phyloP scores from a whole-genome alignment of 2,329 filamentous ascomycete species.

The Colletotrichum sublineola region DNA sequence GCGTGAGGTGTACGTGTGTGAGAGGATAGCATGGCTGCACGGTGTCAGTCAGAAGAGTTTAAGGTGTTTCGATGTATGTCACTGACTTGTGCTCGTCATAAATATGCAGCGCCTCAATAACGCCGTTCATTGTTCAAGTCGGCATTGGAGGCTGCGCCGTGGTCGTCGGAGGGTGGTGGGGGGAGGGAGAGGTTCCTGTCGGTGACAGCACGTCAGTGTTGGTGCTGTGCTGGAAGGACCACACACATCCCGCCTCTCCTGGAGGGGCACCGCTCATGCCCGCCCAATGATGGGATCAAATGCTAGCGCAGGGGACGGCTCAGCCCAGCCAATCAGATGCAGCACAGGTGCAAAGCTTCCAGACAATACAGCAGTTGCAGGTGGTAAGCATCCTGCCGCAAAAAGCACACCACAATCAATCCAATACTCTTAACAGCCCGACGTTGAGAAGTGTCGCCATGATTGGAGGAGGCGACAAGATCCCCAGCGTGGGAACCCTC shows the following conservation, averaged over 20 bases:
- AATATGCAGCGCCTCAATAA: conserved; percentile 96
- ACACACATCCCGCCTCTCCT: conserved; percentile 29
- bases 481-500: conserved; percentile 65
- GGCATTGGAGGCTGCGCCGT: conserved; percentile 45
- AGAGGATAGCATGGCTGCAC: conserved; percentile 82
- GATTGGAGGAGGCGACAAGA: conserved; percentile 58
- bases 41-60: neutral
- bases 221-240: conserved; percentile 19
- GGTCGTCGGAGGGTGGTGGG: conserved; percentile 46
- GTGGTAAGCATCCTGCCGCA: conserved; percentile 4
- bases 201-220: conserved; percentile 27
- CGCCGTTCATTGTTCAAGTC: conserved; percentile 77
- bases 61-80: conserved; percentile 15
- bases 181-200: conserved; percentile 32
- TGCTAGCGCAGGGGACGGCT: conserved; percentile 32
- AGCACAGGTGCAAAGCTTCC: conserved; percentile 18
- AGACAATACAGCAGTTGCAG: neutral
- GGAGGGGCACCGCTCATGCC: conserved; percentile 22
- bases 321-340: conserved; percentile 30
- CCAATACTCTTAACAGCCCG: neutral
- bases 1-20: conserved; percentile 88
- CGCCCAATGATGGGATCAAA: conserved; percentile 51
- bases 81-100: conserved; percentile 94
- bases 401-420: conserved; percentile 12
- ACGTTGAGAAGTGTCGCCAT: conserved; percentile 48